Percentiles rank a stretch among this genome's conserved stretches.
Conservation (phyloP, 1,139 yeast genomes). For the Torulaspora globosa region DNA sequence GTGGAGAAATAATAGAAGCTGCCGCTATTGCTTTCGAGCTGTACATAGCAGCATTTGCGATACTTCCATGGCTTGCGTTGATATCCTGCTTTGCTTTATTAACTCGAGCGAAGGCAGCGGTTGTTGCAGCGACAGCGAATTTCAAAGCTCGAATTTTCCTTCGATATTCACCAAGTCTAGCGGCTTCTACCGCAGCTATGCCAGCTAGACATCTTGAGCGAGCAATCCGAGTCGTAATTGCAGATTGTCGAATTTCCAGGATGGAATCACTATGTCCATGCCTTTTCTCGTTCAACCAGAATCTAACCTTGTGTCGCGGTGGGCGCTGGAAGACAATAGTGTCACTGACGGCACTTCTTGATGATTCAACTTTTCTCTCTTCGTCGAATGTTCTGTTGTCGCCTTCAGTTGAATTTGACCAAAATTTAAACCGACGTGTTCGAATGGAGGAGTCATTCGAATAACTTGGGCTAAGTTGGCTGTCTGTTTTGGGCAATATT, state of each 20-base stretch:
- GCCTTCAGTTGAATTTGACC: conserved; percentile 7
- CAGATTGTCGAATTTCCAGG: conserved; percentile 10
- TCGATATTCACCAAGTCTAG: conserved; percentile 8
- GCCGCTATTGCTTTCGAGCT: conserved; percentile 9
- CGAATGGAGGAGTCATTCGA: conserved; percentile 1
- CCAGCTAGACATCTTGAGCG: conserved; percentile 8
- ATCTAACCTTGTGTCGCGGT: conserved; percentile 8
- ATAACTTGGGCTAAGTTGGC: neutral
- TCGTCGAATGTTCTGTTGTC: neutral
- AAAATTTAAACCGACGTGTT: conserved; percentile 7
- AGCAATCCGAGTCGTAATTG: conserved; percentile 10
- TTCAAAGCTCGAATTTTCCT: conserved; percentile 7
- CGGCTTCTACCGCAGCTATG: conserved; percentile 12
- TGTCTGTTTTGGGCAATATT: neutral
- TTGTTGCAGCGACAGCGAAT: conserved; percentile 9
- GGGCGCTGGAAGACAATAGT: conserved; percentile 6
- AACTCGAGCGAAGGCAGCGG: conserved; percentile 12
- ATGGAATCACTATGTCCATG: conserved; percentile 10
- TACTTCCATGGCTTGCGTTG: conserved; percentile 16
- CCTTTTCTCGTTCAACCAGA: conserved; percentile 10
- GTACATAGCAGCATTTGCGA: conserved; percentile 14
- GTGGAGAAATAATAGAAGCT: conserved; percentile 7
- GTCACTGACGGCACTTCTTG: conserved; percentile 7
- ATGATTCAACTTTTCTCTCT: conserved; percentile 4
- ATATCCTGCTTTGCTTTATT: conserved; percentile 8